Conservation (phyloP, 495 filamentous ascomycete species). For the Baudoinia panamericana region DNA sequence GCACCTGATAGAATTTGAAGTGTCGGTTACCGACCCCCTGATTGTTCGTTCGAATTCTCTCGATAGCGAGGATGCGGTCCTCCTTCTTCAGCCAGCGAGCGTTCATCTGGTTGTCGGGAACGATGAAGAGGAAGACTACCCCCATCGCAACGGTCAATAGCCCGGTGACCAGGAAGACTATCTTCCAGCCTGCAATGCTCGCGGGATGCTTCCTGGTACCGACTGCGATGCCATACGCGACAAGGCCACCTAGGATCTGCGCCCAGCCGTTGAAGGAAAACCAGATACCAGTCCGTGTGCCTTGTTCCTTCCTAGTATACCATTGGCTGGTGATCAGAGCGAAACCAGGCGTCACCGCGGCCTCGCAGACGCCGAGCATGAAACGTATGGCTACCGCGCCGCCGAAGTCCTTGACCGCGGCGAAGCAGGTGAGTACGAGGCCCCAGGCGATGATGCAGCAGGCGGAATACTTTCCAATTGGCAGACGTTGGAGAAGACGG, state of each 20-base stretch:
- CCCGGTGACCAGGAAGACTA: conserved; percentile 54
- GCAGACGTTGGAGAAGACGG: conserved; percentile 46
- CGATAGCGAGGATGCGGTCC: conserved; percentile 40
- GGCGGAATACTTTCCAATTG: conserved; percentile 36
- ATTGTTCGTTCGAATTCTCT: conserved; percentile 28
- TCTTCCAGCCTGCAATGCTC: conserved; percentile 49
- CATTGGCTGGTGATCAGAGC: conserved; percentile 38
- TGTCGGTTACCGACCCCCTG: conserved; percentile 31
- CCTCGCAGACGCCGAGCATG: conserved; percentile 39
- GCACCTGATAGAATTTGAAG: conserved; percentile 25
- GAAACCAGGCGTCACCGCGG: conserved; percentile 36
- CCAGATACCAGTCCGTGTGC: conserved; percentile 36
- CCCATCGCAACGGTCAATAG: conserved; percentile 46
- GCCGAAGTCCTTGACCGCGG: conserved; percentile 30
- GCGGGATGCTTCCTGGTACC: conserved; percentile 42
- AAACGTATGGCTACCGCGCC: conserved; percentile 35
- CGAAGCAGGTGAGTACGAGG: conserved; percentile 31
- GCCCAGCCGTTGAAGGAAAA: conserved; percentile 40
- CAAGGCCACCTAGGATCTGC: conserved; percentile 39
- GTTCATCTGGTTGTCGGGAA: conserved; percentile 60
- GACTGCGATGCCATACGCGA: conserved; percentile 53
- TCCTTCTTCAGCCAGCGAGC: conserved; percentile 51
- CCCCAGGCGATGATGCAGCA: conserved; percentile 36
- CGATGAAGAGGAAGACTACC: conserved; percentile 44
- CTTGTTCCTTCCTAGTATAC: conserved; percentile 41